Percentiles rank a stretch among this genome's conserved stretches.
phyloP scores from a whole-genome alignment of 768 basidiomycete species.

The Phylloporus sp. region DNA sequence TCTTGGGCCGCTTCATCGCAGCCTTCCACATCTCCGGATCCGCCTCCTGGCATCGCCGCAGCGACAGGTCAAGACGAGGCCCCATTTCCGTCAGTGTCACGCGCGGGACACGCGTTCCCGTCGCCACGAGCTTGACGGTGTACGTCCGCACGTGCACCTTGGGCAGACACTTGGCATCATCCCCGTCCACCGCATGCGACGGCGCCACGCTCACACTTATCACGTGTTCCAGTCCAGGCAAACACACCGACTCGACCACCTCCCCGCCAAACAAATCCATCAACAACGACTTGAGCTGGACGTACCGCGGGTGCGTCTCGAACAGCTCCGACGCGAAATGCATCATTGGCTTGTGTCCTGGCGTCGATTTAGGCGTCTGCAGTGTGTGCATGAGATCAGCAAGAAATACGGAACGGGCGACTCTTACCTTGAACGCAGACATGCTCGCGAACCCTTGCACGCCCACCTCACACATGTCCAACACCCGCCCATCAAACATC shows the following conservation, averaged over 20 bases:
- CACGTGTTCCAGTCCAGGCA: conserved; percentile 81
- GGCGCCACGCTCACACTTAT: conserved; percentile 77
- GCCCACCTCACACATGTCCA: conserved; percentile 96
- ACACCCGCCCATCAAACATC: conserved; percentile 77
- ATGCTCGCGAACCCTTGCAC: conserved; percentile 78
- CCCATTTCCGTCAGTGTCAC: conserved; percentile 87
- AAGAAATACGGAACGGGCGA: too few species aligned
- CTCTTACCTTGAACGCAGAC: conserved; percentile 78
- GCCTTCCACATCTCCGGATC: conserved; percentile 76
- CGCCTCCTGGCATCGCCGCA: conserved; percentile 70
- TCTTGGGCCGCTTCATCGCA: conserved; percentile 78
- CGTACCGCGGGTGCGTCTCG: conserved; percentile 87
- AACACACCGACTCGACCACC: conserved; percentile 74
- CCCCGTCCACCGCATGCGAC: conserved; percentile 38
- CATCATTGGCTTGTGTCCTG: conserved; percentile 87
- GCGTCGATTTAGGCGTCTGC: conserved; percentile 83
- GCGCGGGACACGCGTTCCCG: conserved; percentile 76
- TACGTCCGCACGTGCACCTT: conserved; percentile 88
- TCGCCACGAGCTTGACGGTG: conserved; percentile 64
- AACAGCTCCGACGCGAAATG: conserved; percentile 96
- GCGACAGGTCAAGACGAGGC: conserved; percentile 76
- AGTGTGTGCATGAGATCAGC: conserved; percentile 1
- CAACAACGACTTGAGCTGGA: conserved; percentile 88
- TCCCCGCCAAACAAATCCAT: conserved; percentile 90
- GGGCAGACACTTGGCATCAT: conserved; percentile 53